phyloP scores from a whole-genome alignment of 169 alveolate genomes.

The Eimeria necatrix region DNA sequence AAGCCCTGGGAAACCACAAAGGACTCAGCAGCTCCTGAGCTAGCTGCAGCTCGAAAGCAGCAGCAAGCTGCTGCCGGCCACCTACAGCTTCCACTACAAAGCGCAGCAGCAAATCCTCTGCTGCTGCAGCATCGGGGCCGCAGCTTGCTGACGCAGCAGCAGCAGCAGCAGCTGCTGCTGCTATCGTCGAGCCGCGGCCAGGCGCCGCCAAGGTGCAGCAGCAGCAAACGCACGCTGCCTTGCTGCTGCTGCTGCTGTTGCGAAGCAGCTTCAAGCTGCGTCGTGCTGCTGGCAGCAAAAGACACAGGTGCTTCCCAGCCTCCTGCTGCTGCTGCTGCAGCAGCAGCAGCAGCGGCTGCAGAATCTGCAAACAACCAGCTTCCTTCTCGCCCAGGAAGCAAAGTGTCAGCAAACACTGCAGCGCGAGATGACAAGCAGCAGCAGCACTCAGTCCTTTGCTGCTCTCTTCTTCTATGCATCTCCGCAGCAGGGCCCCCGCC shows the following conservation, averaged over 20 bases:
- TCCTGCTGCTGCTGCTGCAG: not conserved
- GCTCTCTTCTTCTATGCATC: not conserved
- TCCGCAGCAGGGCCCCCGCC: not conserved
- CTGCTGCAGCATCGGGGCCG: not conserved
- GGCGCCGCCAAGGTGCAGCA: not conserved
- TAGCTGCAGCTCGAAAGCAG: no score
- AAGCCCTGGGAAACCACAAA: not conserved
- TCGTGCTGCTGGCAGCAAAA: not conserved
- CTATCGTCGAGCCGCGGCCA: not conserved
- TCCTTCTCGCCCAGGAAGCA: not conserved
- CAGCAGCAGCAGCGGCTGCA: not conserved
- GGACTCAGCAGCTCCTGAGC: not conserved
- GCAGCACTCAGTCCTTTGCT: not conserved
- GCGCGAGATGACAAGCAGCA: not conserved
- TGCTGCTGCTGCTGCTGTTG: not conserved
- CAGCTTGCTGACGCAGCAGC: not conserved
- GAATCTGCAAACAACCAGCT: not conserved
- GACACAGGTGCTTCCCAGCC: not conserved
- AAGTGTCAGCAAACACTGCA: not conserved
- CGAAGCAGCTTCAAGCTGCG: not conserved
- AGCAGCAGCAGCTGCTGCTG: not conserved
- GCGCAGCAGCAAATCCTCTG: not conserved
- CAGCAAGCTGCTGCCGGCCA: not conserved
- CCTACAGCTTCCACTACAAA: not conserved
- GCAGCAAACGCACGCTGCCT: not conserved